These are phyloP conservation scores for Lentinula guzmanii DNA, from an alignment of 768 basidiomycete species.

Conservation along the genomic window DNA sequence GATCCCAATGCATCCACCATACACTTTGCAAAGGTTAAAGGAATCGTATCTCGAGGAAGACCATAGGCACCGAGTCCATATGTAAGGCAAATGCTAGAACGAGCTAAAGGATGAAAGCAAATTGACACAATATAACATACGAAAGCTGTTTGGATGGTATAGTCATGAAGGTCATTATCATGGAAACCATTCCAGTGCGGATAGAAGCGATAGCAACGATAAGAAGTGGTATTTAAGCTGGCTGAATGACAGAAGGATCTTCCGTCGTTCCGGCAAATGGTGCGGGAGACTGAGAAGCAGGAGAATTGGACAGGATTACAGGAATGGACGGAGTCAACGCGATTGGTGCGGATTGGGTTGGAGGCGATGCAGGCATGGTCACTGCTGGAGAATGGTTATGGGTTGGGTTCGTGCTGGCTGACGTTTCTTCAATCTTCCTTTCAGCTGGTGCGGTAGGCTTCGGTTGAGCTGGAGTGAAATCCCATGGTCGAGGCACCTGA, in stretches of 20 bases:
- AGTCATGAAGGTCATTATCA: background rate
- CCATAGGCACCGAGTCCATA: too few species aligned
- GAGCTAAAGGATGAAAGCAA: too few species aligned
- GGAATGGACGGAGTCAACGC: background rate
- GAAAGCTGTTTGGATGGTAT: background rate
- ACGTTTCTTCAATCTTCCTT: background rate
- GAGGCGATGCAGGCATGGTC: background rate
- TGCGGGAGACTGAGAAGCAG: background rate
- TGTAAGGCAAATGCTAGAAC: too few species aligned
- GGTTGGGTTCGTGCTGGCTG: background rate
- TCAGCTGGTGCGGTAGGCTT: conserved; percentile 16
- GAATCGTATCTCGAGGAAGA: too few species aligned
- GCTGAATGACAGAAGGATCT: background rate
- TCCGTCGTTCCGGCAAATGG: background rate
- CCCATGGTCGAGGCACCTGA: conserved; percentile 73
- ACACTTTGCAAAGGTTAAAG: too few species aligned
- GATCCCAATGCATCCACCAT: too few species aligned
- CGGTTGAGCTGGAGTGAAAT: conserved; percentile 47
- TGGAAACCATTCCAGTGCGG: too few species aligned
- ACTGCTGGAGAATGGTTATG: background rate
- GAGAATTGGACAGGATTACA: background rate
- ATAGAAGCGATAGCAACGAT: background rate
- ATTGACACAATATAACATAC: background rate
- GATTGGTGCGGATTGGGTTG: background rate
- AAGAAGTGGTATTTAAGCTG: background rate